phyloP scores from a whole-genome alignment of 148 eudicot genomes.

The Suaeda aralocaspica region DNA sequence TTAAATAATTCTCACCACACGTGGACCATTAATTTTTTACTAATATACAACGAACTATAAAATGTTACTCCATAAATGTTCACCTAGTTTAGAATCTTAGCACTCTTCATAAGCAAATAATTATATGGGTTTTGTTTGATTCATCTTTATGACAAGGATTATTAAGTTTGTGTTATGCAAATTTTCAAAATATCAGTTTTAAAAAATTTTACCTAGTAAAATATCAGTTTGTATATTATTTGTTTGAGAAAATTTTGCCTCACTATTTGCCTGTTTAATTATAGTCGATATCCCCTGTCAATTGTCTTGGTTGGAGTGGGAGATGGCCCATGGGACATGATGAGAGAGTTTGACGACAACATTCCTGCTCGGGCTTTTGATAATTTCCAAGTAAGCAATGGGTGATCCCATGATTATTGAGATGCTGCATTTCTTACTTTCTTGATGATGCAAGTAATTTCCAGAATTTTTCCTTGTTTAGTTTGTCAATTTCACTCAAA shows the following conservation, averaged over 20 bases:
- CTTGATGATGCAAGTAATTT: conserved; percentile 1
- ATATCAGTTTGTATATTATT: too few species aligned
- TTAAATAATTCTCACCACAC: too few species aligned
- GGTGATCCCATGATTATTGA: conserved; percentile 7
- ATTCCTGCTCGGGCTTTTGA: conserved; percentile 94
- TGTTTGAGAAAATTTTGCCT: not conserved
- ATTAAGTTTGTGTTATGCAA: too few species aligned
- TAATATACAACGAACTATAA: too few species aligned
- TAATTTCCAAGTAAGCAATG: conserved; percentile 78
- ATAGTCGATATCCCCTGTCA: conserved; percentile 87
- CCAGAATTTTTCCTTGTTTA: conserved; percentile 19
- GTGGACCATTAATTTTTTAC: too few species aligned
- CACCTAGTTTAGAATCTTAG: too few species aligned
- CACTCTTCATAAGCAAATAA: too few species aligned
- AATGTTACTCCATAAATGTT: too few species aligned
- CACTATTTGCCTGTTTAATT: conserved; percentile 4
- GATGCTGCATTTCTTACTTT: conserved; percentile 5
- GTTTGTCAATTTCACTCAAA: conserved; percentile 96
- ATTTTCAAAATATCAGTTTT: too few species aligned
- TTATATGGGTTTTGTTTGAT: too few species aligned
- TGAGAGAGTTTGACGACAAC: conserved; percentile 96
- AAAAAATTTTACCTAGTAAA: too few species aligned
- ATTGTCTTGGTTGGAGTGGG: conserved; percentile 96
- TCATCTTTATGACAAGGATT: too few species aligned
- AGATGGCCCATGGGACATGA: conserved; percentile 99